Percentiles rank a stretch among this genome's conserved stretches.
phyloP scores from a whole-genome alignment of 345 rosid species.

The Eucalyptus sp. region DNA sequence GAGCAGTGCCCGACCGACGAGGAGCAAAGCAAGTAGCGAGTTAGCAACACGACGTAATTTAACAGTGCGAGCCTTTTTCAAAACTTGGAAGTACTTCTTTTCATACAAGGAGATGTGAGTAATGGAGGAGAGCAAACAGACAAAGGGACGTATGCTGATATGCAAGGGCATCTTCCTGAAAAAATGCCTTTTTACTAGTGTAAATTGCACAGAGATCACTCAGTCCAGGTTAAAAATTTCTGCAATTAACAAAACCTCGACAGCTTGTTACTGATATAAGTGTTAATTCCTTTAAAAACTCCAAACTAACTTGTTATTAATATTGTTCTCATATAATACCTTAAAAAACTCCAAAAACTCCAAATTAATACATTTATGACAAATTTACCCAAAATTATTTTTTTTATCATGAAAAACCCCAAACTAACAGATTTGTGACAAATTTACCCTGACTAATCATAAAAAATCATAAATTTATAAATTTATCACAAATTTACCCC shows the following conservation, averaged over 20 bases:
- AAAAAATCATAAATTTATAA: too few relatives aligned
- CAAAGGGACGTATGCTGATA: too few relatives aligned
- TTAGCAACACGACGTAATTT: background rate
- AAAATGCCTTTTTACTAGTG: background rate
- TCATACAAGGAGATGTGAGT: background rate
- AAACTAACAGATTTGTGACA: too few relatives aligned
- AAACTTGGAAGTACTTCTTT: background rate
- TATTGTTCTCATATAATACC: too few relatives aligned
- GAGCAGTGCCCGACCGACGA: background rate
- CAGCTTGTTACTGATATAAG: background rate
- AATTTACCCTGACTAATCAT: too few relatives aligned
- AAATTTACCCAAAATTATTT: too few relatives aligned
- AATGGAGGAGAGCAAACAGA: background rate
- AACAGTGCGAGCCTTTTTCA: background rate
- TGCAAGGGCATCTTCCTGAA: background rate
- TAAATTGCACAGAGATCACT: background rate
- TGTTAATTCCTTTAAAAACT: too few relatives aligned
- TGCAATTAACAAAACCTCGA: background rate
- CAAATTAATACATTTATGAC: too few relatives aligned
- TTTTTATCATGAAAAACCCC: too few relatives aligned
- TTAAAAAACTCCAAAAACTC: too few relatives aligned
- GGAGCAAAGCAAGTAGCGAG: background rate
- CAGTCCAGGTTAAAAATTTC: background rate
- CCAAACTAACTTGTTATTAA: too few relatives aligned
- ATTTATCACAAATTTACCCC: too few relatives aligned